Conservation (phyloP, 1,284 basidiomycete species). For the Cutaneotrichosporon daszewskae region DNA sequence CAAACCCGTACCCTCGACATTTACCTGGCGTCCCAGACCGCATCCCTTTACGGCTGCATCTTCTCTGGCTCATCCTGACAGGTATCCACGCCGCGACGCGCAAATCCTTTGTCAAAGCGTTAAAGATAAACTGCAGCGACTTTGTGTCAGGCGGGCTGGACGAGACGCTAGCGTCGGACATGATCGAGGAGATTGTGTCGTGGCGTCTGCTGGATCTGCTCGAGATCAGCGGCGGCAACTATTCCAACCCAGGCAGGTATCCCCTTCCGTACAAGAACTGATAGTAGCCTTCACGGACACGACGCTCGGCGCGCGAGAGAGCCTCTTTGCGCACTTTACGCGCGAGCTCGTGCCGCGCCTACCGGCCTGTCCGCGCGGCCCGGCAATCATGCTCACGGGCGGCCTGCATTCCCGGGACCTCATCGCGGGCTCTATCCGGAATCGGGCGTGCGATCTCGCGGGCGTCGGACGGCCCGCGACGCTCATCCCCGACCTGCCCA, state of each 20-base stretch:
- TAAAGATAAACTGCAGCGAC: conserved; percentile 86
- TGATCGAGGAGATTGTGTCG: conserved; percentile 40
- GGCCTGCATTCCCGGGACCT: conserved; percentile 35
- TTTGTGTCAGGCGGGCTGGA: conserved; percentile 56
- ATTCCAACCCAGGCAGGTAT: conserved; percentile 30
- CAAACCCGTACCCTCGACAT: conserved; percentile 58
- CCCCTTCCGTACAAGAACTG: conserved; percentile 7
- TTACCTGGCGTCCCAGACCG: conserved; percentile 53
- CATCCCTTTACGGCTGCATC: conserved; percentile 50
- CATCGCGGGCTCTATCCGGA: conserved; percentile 28
- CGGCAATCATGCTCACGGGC: conserved; percentile 42
- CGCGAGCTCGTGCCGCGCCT: conserved; percentile 31
- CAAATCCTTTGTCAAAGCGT: conserved; percentile 63
- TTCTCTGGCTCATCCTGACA: conserved; percentile 62
- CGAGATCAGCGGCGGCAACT: conserved; percentile 44
- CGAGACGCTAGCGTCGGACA: conserved; percentile 28
- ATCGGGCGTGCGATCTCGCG: conserved; percentile 35
- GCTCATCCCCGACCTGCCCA: conserved; percentile 29
- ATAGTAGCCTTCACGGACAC: conserved; percentile 12
- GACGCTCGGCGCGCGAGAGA: conserved; percentile 23
- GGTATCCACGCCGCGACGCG: conserved; percentile 59
- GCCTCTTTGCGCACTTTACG: conserved; percentile 41
- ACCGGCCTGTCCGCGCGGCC: conserved; percentile 30
- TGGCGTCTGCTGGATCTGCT: conserved; percentile 53
- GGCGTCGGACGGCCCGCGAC: conserved; percentile 41